Evolutionary conservation across 2,329 filamentous ascomycete species (phyloP), one percentile per base, ranked within the genome.

Genomic region (Zopfia rhizophila): DNA sequence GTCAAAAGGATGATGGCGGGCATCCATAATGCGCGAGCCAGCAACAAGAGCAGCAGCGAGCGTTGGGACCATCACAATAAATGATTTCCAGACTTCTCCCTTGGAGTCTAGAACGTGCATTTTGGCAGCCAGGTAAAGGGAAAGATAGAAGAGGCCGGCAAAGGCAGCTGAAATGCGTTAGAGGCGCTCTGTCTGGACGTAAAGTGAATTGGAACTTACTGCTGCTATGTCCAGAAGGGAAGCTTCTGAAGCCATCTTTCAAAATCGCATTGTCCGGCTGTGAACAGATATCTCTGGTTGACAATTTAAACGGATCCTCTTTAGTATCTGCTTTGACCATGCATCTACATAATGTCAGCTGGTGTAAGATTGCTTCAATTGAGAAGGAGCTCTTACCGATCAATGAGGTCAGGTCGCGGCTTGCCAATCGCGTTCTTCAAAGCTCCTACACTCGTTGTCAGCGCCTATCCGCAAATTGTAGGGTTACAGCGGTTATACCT

Each of bases 401-500:
- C 75, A 46, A 85, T 82, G n/a, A 85, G 57, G 70, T 85, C 82
- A 2, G 82, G 82, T 31, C 82, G 69, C 4, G 82, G 82, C 60
- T 83, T 84, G 25, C 82, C 82, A 51, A 80, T 81, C 3, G 81
- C 78, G 58, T 81, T 84, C 65, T 85, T 85, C 58, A 85, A 59
- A 3, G 76, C 77, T 25, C 79, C 70, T 49, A 27, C 19, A 22
- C 14, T 11, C n/a, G 5, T 7, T 23, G 37, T 57, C 44, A 54
- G 44, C 16, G 14, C 19, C n/a, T n/a, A n/a, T n/a, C n/a, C n/a
- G n/a, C 12, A 3, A 21, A n/a, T 23, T 21, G 21, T 21, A 6
- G 19, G 12, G 5, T n/a, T 10, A 17, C 42, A 79, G 60, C 7
- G 68, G 69, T 30, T 72, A 36, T 61, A 65, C 66, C 78, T 4